Percentiles rank a stretch among this genome's conserved stretches.
phyloP scores from a whole-genome alignment of 2,329 filamentous ascomycete species.

The Bipolaris sorokiniana region DNA sequence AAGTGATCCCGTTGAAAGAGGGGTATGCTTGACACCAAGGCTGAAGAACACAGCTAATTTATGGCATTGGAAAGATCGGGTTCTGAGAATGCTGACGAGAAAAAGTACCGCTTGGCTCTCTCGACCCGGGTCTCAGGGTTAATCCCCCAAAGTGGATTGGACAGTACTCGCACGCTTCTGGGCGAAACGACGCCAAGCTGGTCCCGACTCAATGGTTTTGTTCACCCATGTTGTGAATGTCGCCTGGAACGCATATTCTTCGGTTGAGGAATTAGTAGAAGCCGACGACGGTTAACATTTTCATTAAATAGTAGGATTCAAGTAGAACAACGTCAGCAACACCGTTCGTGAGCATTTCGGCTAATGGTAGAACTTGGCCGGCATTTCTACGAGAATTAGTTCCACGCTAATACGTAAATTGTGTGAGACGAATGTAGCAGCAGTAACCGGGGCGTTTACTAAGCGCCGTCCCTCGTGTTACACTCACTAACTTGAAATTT shows the following conservation, averaged over 20 bases:
- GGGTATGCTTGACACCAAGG: not conserved
- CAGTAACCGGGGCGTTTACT: too few species aligned
- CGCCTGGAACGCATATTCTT: not conserved
- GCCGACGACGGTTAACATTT: slow-evolving; percentile 51
- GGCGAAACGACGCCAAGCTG: not conserved
- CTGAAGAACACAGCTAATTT: not conserved
- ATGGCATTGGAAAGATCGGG: too few species aligned
- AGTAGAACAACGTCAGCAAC: too few species aligned
- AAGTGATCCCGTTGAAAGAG: not conserved
- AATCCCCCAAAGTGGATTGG: not conserved
- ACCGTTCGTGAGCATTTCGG: too few species aligned
- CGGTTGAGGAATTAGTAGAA: not conserved
- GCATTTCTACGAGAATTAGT: too few species aligned
- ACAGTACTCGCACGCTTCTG: not conserved
- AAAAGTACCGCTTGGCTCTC: too few species aligned
- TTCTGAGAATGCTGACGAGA: too few species aligned
- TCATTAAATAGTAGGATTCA: too few species aligned
- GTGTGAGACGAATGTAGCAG: too few species aligned
- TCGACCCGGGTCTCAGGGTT: not conserved
- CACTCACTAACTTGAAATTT: not conserved
- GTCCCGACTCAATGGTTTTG: not conserved
- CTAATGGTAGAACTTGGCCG: too few species aligned
- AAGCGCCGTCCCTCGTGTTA: too few species aligned
- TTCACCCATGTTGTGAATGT: not conserved
- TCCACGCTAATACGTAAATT: too few species aligned